Conservation (phyloP, 306 rosid species). For the Neltuma alba region DNA sequence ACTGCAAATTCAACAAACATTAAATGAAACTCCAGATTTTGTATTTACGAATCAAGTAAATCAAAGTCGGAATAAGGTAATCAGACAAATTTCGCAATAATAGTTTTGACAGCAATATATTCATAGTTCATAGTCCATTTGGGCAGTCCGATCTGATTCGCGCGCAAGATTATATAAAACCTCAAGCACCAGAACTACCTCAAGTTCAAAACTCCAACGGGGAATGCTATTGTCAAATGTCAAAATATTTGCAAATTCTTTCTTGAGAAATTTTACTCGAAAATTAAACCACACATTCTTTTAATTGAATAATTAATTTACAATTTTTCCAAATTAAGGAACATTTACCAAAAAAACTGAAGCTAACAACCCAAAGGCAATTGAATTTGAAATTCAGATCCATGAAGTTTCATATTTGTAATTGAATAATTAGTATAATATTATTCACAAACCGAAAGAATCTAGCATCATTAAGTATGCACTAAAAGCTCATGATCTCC, state of each 20-base stretch:
- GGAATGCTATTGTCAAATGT: background rate
- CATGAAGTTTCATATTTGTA: background rate
- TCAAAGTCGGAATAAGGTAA: background rate
- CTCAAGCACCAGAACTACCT: background rate
- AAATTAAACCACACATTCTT: background rate
- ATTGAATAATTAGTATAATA: background rate
- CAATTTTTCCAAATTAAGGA: background rate
- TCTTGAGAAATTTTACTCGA: background rate
- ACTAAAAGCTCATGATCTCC: background rate
- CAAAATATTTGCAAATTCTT: background rate
- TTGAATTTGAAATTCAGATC: background rate
- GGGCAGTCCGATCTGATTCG: background rate
- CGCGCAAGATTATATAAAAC: background rate
- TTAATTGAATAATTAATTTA: background rate
- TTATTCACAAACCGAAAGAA: background rate
- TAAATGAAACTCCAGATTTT: conserved; percentile 19
- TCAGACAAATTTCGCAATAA: conserved; percentile 16
- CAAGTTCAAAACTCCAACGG: background rate
- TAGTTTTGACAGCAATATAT: background rate
- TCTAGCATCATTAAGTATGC: background rate
- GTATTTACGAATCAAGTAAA: background rate
- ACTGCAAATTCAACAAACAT: conserved; percentile 50
- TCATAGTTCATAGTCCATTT: background rate
- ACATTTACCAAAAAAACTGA: background rate
- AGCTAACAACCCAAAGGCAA: background rate